Evolutionary conservation across 208 protist species (phyloP).

Genomic region (Leptomonas pyrrhocoris): DNA sequence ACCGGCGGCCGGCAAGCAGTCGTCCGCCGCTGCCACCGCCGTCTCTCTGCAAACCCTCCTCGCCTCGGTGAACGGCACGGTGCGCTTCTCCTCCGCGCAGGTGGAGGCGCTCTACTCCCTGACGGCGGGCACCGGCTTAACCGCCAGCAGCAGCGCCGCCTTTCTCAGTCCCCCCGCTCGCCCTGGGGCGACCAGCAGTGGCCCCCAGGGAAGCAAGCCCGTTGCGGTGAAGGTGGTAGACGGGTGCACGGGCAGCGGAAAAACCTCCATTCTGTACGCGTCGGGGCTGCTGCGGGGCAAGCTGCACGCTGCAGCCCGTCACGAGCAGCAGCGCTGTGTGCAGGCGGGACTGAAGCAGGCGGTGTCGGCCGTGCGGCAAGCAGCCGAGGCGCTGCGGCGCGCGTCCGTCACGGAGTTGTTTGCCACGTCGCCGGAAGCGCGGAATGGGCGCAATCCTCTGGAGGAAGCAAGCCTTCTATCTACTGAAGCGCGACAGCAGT

Average conservation of each 20-base stretch:
- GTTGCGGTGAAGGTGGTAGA: constrained; percentile 48
- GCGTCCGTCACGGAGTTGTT: constrained; percentile 23
- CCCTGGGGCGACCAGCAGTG: neutral
- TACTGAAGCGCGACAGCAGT: constrained; percentile 25
- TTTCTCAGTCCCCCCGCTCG: constrained; percentile 9
- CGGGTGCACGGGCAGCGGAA: constrained; percentile 72
- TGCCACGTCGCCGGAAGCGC: constrained; percentile 7
- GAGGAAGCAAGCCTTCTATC: constrained; percentile 43
- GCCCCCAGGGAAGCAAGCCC: constrained; percentile 14
- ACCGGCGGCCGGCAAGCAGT: neutral
- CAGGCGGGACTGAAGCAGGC: constrained; percentile 45
- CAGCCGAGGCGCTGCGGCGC: constrained; percentile 15
- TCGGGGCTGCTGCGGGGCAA: constrained; percentile 55
- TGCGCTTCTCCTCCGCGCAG: constrained; percentile 68
- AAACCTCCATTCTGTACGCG: constrained; percentile 71
- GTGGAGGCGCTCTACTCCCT: constrained; percentile 69
- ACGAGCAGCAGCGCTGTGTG: constrained; percentile 64
- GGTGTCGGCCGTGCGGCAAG: constrained; percentile 31
- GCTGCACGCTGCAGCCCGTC: constrained; percentile 49
- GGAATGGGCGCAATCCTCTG: constrained; percentile 24
- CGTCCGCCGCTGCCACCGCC: neutral
- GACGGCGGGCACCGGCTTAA: constrained; percentile 12
- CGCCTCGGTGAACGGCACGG: constrained; percentile 17
- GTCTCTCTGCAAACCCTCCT: constrained; percentile 28
- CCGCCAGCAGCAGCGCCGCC: neutral